Evolutionary conservation across 106 monocot genomes (phyloP).

Genomic region (Hemerocallis citrina): DNA sequence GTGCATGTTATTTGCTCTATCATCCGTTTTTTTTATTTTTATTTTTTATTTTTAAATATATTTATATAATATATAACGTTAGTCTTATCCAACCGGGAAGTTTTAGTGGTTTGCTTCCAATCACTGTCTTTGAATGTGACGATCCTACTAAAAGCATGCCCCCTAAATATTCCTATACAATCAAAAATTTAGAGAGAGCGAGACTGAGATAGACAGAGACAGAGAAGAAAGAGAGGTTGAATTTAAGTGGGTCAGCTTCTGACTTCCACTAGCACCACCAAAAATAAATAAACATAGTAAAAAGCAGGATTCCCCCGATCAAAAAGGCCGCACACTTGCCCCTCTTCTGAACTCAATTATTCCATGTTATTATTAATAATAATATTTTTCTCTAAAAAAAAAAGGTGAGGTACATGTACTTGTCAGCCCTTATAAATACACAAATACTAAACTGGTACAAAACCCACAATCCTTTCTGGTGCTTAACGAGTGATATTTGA

Average conservation of each 20-base stretch:
- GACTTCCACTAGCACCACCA: constrained; percentile 26
- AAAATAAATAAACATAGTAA: constrained; percentile 11
- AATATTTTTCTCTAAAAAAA: no score
- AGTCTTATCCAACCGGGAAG: not conserved
- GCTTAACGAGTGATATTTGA: no score
- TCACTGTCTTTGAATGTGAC: constrained; percentile 9
- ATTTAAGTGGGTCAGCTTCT: constrained; percentile 12
- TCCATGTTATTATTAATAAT: constrained; percentile 1
- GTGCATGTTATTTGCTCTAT: no score
- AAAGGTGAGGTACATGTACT: constrained; percentile 6
- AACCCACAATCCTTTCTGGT: no score
- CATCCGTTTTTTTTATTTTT: no score
- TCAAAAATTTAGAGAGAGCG: no score
- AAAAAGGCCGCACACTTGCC: constrained; percentile 16
- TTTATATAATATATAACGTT: no score
- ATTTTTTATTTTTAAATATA: no score
- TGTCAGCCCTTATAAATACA: not conserved
- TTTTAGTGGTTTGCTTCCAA: not conserved
- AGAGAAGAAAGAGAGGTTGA: no score
- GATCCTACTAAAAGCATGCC: constrained; percentile 7
- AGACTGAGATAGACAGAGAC: constrained; percentile 13
- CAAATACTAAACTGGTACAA: constrained; percentile 20
- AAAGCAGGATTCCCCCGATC: constrained; percentile 24
- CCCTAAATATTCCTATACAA: not conserved
- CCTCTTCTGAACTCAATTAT: constrained; percentile 7